Conservation (phyloP, 2,329 filamentous ascomycete species). For the Ascochyta koolunga region DNA sequence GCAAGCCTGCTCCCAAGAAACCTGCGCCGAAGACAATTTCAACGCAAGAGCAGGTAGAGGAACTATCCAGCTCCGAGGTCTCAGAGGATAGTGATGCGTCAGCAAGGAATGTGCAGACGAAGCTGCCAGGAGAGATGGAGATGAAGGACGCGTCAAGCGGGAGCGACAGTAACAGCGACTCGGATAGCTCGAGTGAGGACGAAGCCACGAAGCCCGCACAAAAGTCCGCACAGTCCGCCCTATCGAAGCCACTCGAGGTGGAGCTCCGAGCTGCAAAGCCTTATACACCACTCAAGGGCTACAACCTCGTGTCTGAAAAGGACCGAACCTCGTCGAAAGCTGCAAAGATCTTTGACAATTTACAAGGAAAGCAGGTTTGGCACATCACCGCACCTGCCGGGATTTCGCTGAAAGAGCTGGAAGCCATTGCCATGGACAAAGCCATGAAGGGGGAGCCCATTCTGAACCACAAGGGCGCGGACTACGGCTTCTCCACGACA, state of each 20-base stretch:
- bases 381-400: slow-evolving; percentile 77
- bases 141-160: slow-evolving; percentile 16
- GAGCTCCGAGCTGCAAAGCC: slow-evolving; percentile 44
- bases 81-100: slow-evolving; percentile 30
- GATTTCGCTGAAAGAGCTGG: slow-evolving; percentile 70
- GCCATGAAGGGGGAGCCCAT: slow-evolving; percentile 60
- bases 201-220: slow-evolving; percentile 42
- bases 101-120: slow-evolving; percentile 24
- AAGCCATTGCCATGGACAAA: slow-evolving; percentile 67
- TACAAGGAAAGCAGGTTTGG: slow-evolving; percentile 77
- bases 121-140: slow-evolving; percentile 20
- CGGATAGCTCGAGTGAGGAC: slow-evolving; percentile 46
- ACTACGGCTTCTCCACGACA: slow-evolving; percentile 65
- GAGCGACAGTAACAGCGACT: slow-evolving; percentile 27
- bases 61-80: slow-evolving; percentile 34
- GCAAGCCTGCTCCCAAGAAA: slow-evolving; percentile 21
- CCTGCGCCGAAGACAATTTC: slow-evolving; percentile 30
- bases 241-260: slow-evolving; percentile 35
- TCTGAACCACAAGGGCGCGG: slow-evolving; percentile 67
- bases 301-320: slow-evolving; percentile 57
- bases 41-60: slow-evolving; percentile 28
- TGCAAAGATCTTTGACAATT: slow-evolving; percentile 61
- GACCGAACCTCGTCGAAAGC: slow-evolving; percentile 42
- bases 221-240: slow-evolving; percentile 20
- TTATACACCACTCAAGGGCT: slow-evolving; percentile 52